phyloP scores from a whole-genome alignment of 2,329 filamentous ascomycete species.

The Apiospora hydei region DNA sequence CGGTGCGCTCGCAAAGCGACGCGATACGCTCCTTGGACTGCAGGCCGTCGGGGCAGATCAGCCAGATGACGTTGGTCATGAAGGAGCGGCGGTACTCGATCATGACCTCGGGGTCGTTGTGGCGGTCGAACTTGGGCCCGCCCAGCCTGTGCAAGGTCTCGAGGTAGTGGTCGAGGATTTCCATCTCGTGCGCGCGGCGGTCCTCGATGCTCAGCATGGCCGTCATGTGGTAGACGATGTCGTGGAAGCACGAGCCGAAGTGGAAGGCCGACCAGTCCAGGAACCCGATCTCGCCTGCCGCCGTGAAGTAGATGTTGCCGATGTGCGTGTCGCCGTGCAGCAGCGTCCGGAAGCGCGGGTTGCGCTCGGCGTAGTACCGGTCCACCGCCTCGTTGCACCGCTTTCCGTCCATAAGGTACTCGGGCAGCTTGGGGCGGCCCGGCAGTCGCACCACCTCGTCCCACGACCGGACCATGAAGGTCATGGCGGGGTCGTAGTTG shows the following conservation, averaged over 20 bases:
- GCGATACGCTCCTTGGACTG: constrained; percentile 47
- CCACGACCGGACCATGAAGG: constrained; percentile 42
- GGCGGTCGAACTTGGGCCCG: constrained; percentile 38
- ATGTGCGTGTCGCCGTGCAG: constrained; percentile 53
- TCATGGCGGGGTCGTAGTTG: constrained; percentile 47
- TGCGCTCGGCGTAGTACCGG: constrained; percentile 46
- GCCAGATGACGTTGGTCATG: constrained; percentile 43
- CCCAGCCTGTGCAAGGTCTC: constrained; percentile 41
- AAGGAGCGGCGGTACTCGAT: constrained; percentile 43
- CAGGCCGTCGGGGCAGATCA: constrained; percentile 39
- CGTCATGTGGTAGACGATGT: constrained; percentile 50
- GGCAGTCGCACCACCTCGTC: constrained; percentile 40
- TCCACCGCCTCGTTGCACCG: constrained; percentile 46
- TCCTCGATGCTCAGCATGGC: constrained; percentile 48
- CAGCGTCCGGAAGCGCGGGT: constrained; percentile 48
- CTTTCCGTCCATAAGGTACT: constrained; percentile 46
- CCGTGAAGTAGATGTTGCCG: constrained; percentile 51
- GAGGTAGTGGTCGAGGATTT: constrained; percentile 46
- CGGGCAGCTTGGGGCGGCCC: constrained; percentile 44
- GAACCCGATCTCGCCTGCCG: constrained; percentile 45
- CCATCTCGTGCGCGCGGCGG: constrained; percentile 49
- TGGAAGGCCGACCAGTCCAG: constrained; percentile 52
- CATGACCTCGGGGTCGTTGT: constrained; percentile 41
- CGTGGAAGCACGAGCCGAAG: constrained; percentile 52
- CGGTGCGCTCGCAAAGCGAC: constrained; percentile 43